Conservation (phyloP, 345 rosid genomes). For the Lepidium didymum region DNA sequence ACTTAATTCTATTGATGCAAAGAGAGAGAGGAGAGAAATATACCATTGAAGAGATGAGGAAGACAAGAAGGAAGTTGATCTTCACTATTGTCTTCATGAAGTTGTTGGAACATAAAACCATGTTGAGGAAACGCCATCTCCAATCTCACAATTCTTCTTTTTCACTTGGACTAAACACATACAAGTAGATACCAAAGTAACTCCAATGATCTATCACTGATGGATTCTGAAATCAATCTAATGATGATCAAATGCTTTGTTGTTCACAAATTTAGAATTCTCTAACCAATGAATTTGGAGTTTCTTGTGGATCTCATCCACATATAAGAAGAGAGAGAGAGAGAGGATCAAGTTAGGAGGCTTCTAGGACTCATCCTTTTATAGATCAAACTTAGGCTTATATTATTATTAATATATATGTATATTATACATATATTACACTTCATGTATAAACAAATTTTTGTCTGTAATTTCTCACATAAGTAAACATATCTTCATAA, state of each 20-base stretch:
- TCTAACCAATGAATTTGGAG: not conserved
- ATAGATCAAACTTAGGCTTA: not conserved
- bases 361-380: conserved; percentile 28
- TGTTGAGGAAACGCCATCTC: conserved; percentile 68
- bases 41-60: conserved; percentile 56
- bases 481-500: not conserved
- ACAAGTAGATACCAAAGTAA: not conserved
- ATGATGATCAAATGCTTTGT: conserved; percentile 5
- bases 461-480: not conserved
- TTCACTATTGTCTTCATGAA: conserved; percentile 41
- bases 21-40: not conserved
- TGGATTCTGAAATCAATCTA: not conserved
- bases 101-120: conserved; percentile 57
- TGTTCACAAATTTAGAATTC: not conserved
- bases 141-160: conserved; percentile 6
- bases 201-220: not conserved
- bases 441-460: not conserved
- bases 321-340: conserved; percentile 4
- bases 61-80: conserved; percentile 53
- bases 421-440: no score
- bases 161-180: conserved; percentile 21
- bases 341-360: conserved; percentile 16
- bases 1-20: not conserved
- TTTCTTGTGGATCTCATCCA: conserved; percentile 31
- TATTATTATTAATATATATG: not conserved